A percentile compares a stretch with the other conserved stretches of the same genome.
phyloP scores from a whole-genome alignment of 495 filamentous ascomycete species.

The Neurospora terricola region DNA sequence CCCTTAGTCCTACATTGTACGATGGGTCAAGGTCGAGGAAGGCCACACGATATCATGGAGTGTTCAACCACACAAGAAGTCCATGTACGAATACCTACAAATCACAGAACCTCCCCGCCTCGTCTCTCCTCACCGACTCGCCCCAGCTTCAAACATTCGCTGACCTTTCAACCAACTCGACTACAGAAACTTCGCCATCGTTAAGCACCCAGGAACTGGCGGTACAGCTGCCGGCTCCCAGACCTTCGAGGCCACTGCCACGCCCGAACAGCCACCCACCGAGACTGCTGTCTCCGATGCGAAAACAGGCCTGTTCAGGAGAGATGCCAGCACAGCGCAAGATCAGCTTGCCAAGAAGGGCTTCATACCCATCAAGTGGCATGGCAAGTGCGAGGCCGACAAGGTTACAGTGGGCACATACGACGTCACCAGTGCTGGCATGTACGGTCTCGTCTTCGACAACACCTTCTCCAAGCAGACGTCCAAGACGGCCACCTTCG shows the following conservation, averaged over 20 bases:
- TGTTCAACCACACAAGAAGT: slow-evolving; percentile 94
- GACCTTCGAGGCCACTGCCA: slow-evolving; percentile 27
- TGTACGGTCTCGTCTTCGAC: slow-evolving; percentile 95
- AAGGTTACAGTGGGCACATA: slow-evolving; percentile 88
- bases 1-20: slow-evolving; percentile 83
- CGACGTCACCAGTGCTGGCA: slow-evolving; percentile 76
- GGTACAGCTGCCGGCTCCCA: slow-evolving; percentile 44
- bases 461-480: slow-evolving; percentile 97
- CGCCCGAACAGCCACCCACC: slow-evolving; percentile 36
- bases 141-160: neutral
- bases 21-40: slow-evolving; percentile 86
- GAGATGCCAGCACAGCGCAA: slow-evolving; percentile 52
- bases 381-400: slow-evolving; percentile 91
- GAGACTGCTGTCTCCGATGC: slow-evolving; percentile 24
- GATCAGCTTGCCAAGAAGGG: slow-evolving; percentile 80
- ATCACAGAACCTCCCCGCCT: neutral
- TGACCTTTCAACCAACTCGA: neutral
- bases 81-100: slow-evolving; percentile 44
- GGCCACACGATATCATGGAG: slow-evolving; percentile 95
- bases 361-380: slow-evolving; percentile 77
- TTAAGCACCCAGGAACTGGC: slow-evolving; percentile 81
- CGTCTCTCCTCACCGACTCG: neutral
- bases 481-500: slow-evolving; percentile 89
- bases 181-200: slow-evolving; percentile 80
- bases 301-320: slow-evolving; percentile 31